These are phyloP conservation scores for Citrullus amarus DNA, from an alignment of 306 rosid species.

Conservation along the genomic window DNA sequence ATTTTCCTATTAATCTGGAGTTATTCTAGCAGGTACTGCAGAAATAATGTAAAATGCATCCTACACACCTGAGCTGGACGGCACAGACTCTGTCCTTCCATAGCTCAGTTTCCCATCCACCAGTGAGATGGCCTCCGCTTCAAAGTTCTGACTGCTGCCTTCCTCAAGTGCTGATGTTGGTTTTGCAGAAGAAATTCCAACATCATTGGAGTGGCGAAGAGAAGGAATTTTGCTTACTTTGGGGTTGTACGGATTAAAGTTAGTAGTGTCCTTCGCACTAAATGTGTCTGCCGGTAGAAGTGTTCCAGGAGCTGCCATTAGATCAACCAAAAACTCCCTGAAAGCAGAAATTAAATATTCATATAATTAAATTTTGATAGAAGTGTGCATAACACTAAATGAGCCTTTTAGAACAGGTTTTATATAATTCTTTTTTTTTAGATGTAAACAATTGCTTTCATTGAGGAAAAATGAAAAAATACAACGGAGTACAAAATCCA, in stretches of 20 bases:
- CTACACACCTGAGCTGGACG: conserved; percentile 27
- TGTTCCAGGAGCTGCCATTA: conserved; percentile 97
- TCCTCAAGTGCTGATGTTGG: conserved; percentile 50
- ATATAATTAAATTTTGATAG: neutral
- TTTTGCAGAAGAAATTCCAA: conserved; percentile 35
- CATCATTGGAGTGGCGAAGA: conserved; percentile 34
- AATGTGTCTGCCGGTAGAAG: conserved; percentile 77
- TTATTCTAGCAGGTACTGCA: conserved; percentile 23
- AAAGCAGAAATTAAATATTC: conserved; percentile 16
- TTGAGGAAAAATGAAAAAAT: no score
- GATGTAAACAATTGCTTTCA: no score
- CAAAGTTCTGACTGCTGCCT: conserved; percentile 60
- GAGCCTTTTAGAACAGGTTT: neutral
- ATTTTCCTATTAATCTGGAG: conserved; percentile 33
- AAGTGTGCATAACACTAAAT: neutral
- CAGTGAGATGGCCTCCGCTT: conserved; percentile 20
- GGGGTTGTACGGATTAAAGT: conserved; percentile 44
- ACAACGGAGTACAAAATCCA: no score
- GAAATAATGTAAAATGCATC: conserved; percentile 32
- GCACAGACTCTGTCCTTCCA: conserved; percentile 42
- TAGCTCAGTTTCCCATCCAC: conserved; percentile 34
- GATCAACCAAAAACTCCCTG: conserved; percentile 99
- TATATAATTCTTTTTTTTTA: neutral
- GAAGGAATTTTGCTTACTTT: conserved; percentile 30
- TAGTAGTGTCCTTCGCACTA: conserved; percentile 41